Evolutionary conservation across 2,329 filamentous ascomycete genomes (phyloP).

Genomic region (Hypoxylon sp.): DNA sequence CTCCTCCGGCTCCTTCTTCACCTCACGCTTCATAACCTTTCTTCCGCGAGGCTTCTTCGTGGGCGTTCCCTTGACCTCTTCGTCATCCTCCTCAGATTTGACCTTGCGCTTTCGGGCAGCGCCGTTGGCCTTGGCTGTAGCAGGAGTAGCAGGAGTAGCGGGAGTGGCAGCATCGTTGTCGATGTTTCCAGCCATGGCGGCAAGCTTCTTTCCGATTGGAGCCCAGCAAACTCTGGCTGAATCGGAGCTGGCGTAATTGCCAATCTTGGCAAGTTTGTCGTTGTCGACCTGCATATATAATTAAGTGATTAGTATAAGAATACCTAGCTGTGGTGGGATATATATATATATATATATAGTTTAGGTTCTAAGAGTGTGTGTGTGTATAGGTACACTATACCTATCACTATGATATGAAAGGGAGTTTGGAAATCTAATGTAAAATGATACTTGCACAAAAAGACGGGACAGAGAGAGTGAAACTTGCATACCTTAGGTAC

Average conservation of each 20-base stretch:
- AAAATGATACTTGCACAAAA: not conserved
- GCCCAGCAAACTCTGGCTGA: conserved; percentile 38
- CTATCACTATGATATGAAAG: too few species aligned
- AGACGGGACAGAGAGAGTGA: not conserved
- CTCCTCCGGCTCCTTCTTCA: conserved; percentile 27
- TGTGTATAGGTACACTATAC: too few species aligned
- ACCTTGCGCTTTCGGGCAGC: conserved; percentile 30
- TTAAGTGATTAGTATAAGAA: not conserved
- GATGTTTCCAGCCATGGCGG: not conserved
- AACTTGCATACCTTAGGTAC: conserved; percentile 27
- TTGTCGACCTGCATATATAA: conserved; percentile 24
- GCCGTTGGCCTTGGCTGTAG: conserved; percentile 10
- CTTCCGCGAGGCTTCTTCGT: conserved; percentile 27
- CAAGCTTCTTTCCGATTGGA: conserved; percentile 38
- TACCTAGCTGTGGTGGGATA: too few species aligned
- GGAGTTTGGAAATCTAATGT: not conserved
- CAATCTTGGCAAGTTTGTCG: conserved; percentile 31
- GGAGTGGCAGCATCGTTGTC: not conserved
- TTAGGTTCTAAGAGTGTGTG: too few species aligned
- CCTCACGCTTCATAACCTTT: conserved; percentile 6
- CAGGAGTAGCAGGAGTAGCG: not conserved
- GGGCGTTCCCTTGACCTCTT: not conserved
- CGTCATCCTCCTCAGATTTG: not conserved
- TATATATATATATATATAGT: too few species aligned
- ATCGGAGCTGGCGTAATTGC: conserved; percentile 36